Evolutionary conservation across 345 rosid species (phyloP), one percentile per base, ranked within the genome.

Genomic region (Erysimum cheiranthoides): DNA sequence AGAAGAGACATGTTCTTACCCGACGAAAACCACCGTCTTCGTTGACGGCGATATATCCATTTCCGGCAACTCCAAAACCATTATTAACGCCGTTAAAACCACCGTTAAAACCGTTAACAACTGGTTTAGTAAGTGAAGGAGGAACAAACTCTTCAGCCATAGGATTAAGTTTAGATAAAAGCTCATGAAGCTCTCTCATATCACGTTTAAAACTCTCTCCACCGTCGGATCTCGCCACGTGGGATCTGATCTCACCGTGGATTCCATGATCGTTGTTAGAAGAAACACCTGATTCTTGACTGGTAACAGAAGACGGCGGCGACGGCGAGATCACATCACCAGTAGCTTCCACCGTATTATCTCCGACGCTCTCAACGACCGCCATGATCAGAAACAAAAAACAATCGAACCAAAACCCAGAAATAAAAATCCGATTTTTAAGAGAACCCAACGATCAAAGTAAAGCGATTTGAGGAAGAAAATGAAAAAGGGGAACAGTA

Each of bases 121-220:
- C 79, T 59, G 71, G 78, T 38, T 79, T 82, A 70, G 84, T 75
- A 25, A 80, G 82, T 0, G 98, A 93, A 60, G 89, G 93, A 74
- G 98, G 98, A 52, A 93, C 97, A 69, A 93, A 93, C 82, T 91
- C 98, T 78, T 84, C 82, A 31, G 98, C 98, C 97, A 88, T 84
- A 62, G 98, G 98, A 43, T 93, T 93, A 17, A 93, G 93, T 83
- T 93, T 93, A 28, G 97, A 89, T 71, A 93, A 88, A 39, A 93
- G 90, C 74, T 93, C 98, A 56, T 86, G 88, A 73, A 93, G 82
- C 82, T 93, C 91, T 79, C 86, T 89, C 81, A 90, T 83, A 46
- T 90, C 90, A 67, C 86, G 83, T 54, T 85, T 85, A 59, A 78
- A 83, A 71, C 81, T 81, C 73, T 83, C 88, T 51, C 76, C 83